Percentiles rank a stretch among this genome's conserved stretches.
These are phyloP conservation scores for Serendipita sp. DNA, from an alignment of 768 basidiomycete species.

Conservation along the genomic window DNA sequence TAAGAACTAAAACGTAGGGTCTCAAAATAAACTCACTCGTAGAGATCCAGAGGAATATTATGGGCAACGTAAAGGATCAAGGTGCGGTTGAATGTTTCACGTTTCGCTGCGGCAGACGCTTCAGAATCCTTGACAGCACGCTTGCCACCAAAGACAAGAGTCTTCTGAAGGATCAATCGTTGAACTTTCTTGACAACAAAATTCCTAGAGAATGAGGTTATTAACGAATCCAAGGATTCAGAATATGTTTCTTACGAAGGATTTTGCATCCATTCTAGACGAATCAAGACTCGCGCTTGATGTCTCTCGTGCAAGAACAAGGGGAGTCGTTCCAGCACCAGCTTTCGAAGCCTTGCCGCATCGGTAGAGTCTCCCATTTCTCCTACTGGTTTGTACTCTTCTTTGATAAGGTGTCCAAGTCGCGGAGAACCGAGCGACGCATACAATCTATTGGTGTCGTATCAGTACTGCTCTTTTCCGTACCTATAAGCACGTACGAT, in stretches of 20 bases:
- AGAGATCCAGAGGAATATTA: slow-evolving; percentile 72
- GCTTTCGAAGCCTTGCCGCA: slow-evolving; percentile 35
- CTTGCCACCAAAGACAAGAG: slow-evolving; percentile 35
- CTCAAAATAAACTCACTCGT: slow-evolving; percentile 46
- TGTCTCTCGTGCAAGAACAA: slow-evolving; percentile 85
- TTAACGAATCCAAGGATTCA: slow-evolving; percentile 10
- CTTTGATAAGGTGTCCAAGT: slow-evolving; percentile 56
- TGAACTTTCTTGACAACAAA: slow-evolving; percentile 56
- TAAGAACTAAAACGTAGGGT: slow-evolving; percentile 1
- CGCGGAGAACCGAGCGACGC: slow-evolving; percentile 53
- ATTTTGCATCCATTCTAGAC: slow-evolving; percentile 49
- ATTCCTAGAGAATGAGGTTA: slow-evolving; percentile 22
- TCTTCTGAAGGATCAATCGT: slow-evolving; percentile 46
- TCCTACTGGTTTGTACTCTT: slow-evolving; percentile 48
- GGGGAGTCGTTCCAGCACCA: slow-evolving; percentile 71
- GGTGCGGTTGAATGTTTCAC: slow-evolving; percentile 34
- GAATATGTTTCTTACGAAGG: slow-evolving; percentile 17
- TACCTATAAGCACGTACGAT: slow-evolving; percentile 25
- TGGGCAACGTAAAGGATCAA: slow-evolving; percentile 64
- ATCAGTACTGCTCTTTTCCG: not conserved
- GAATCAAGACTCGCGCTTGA: slow-evolving; percentile 42
- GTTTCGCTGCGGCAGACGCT: slow-evolving; percentile 55
- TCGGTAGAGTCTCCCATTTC: slow-evolving; percentile 34
- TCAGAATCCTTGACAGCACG: slow-evolving; percentile 41
- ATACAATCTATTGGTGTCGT: slow-evolving; percentile 45